Percentiles rank a stretch among this genome's conserved stretches.
phyloP scores from a whole-genome alignment of 768 basidiomycete species.

The Ephemerocybe angulata region DNA sequence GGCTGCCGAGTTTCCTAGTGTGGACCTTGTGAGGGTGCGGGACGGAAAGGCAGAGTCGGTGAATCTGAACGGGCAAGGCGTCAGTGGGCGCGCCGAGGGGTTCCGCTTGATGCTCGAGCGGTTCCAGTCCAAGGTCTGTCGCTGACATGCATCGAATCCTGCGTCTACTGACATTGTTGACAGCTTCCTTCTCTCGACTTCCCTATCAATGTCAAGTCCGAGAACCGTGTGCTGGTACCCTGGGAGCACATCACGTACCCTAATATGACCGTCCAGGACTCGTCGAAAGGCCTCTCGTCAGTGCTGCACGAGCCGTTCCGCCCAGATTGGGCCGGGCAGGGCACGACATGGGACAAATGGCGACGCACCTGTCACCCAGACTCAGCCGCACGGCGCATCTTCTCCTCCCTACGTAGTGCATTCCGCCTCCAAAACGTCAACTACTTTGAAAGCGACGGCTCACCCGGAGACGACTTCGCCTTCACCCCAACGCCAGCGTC shows the following conservation, averaged over 20 bases:
- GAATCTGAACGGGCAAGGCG: conserved; percentile 47
- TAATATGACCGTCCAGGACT: conserved; percentile 51
- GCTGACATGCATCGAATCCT: background rate
- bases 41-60: conserved; percentile 55
- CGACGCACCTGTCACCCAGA: conserved; percentile 75
- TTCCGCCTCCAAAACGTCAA: conserved; percentile 21
- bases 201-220: conserved; percentile 81
- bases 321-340: conserved; percentile 74
- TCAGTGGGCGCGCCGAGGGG: conserved; percentile 65
- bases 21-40: conserved; percentile 70
- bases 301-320: conserved; percentile 54
- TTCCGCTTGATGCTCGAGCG: conserved; percentile 66
- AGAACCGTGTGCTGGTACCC: conserved; percentile 81
- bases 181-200: conserved; percentile 86
- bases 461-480: conserved; percentile 47
- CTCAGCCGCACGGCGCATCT: conserved; percentile 70
- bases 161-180: conserved; percentile 1
- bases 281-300: conserved; percentile 33
- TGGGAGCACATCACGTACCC: conserved; percentile 71
- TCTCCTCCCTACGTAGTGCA: conserved; percentile 50
- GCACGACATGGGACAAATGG: conserved; percentile 85
- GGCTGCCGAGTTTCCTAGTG: conserved; percentile 70
- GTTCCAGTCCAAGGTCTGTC: conserved; percentile 53
- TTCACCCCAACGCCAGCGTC: conserved; percentile 56
- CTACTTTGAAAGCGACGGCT: conserved; percentile 17